Conservation (phyloP, 1,284 basidiomycete species). For the Puccinia hordei region DNA sequence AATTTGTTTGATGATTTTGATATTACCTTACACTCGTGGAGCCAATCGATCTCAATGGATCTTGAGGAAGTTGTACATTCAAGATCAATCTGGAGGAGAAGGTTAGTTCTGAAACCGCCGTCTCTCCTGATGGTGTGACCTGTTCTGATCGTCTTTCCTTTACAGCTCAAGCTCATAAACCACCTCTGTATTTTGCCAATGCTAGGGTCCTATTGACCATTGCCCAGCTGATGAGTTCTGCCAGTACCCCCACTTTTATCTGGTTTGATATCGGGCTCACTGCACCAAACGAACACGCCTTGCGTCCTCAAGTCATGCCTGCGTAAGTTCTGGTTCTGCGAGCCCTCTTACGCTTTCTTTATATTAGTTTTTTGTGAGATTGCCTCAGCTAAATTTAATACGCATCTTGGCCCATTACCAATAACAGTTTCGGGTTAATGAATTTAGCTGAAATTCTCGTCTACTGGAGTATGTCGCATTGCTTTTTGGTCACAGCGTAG, state of each 20-base stretch:
- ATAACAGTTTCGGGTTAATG: constrained; percentile 12
- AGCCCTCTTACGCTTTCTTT: background rate
- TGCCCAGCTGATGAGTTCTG: constrained; percentile 6
- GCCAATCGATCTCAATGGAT: constrained; percentile 2
- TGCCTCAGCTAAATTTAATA: background rate
- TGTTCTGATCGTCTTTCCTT: constrained; percentile 1
- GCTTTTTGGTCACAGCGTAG: constrained; percentile 10
- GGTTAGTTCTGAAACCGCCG: background rate
- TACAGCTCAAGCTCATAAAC: background rate
- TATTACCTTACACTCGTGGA: constrained; percentile 6
- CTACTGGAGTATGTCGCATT: constrained; percentile 16
- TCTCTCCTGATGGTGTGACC: background rate
- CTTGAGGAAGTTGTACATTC: constrained; percentile 10
- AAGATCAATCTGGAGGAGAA: background rate
- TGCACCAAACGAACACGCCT: background rate
- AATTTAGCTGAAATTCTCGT: constrained; percentile 17
- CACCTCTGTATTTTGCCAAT: constrained; percentile 13
- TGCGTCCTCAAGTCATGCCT: constrained; percentile 24
- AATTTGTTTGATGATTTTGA: constrained; percentile 20
- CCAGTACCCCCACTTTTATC: constrained; percentile 10
- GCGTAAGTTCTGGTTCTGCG: constrained; percentile 5
- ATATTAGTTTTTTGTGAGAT: background rate
- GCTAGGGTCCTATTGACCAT: constrained; percentile 8
- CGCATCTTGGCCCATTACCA: too few species aligned
- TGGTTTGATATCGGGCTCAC: constrained; percentile 3